Percentiles rank a stretch among this genome's conserved stretches.
Conservation (phyloP, 768 basidiomycete genomes). For the Strobilomyces echinocephalus region DNA sequence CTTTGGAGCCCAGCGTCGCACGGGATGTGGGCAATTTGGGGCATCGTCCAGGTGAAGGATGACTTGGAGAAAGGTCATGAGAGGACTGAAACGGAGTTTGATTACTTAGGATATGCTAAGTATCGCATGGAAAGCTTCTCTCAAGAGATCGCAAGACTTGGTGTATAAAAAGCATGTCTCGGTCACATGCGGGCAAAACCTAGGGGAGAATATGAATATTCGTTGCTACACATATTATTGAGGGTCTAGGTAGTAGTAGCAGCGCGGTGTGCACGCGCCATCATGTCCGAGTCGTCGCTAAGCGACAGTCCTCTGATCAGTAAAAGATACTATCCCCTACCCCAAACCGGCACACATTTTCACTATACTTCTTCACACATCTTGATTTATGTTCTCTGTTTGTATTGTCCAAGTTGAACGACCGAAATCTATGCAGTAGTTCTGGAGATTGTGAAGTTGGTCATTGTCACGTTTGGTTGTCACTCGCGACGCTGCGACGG, state of each 20-base stretch:
- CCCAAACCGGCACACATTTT: not conserved
- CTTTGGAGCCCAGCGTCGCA: conserved; percentile 90
- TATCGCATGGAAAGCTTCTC: conserved; percentile 64
- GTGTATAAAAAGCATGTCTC: conserved; percentile 28
- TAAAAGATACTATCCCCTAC: too few relatives aligned
- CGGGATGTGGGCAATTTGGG: conserved; percentile 94
- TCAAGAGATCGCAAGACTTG: conserved; percentile 47
- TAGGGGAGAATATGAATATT: not conserved
- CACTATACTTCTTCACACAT: not conserved
- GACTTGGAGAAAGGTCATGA: conserved; percentile 49
- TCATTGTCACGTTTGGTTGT: not conserved
- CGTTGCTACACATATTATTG: too few relatives aligned
- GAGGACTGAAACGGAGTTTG: conserved; percentile 68
- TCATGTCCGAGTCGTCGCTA: too few relatives aligned
- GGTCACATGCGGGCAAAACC: too few relatives aligned
- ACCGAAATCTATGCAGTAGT: not conserved
- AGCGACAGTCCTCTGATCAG: too few relatives aligned
- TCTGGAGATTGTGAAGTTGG: not conserved
- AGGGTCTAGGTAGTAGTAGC: too few relatives aligned
- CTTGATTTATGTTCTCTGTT: not conserved
- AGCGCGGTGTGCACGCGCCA: too few relatives aligned
- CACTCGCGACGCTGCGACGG: too few relatives aligned
- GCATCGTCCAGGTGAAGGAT: conserved; percentile 83
- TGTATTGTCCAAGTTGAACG: not conserved
- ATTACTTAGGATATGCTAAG: conserved; percentile 80